A percentile compares a stretch with the other conserved stretches of the same genome.
Conservation (phyloP, 768 basidiomycete genomes). For the Mycena galopus region DNA sequence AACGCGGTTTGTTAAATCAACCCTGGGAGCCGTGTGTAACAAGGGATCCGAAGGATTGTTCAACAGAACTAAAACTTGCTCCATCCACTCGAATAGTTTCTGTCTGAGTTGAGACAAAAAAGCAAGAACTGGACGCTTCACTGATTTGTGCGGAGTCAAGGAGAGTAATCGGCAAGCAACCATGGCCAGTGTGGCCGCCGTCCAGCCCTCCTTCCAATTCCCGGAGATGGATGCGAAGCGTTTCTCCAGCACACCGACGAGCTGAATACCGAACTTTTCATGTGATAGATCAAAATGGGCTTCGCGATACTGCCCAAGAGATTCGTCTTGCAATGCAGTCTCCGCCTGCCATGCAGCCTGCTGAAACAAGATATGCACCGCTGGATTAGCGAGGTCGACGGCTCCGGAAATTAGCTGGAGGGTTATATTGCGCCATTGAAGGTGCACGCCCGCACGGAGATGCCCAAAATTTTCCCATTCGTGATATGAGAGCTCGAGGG, state of each 20-base stretch:
- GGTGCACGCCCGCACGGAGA: slow-evolving; percentile 56
- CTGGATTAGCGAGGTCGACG: slow-evolving; percentile 54
- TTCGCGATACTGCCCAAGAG: slow-evolving; percentile 57
- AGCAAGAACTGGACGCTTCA: slow-evolving; percentile 36
- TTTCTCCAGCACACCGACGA: slow-evolving; percentile 47
- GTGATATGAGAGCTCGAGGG: slow-evolving; percentile 55
- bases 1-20: slow-evolving; percentile 41
- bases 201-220: slow-evolving; percentile 30
- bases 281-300: slow-evolving; percentile 59
- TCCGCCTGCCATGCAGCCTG: slow-evolving; percentile 63
- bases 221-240: slow-evolving; percentile 2
- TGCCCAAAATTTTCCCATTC: slow-evolving; percentile 60
- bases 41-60: slow-evolving; percentile 36
- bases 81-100: slow-evolving; percentile 52
- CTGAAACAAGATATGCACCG: slow-evolving; percentile 56
- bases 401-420: slow-evolving; percentile 56
- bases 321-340: slow-evolving; percentile 30
- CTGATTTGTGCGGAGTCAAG: slow-evolving; percentile 25
- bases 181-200: slow-evolving; percentile 16
- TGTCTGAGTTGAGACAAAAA: slow-evolving; percentile 50
- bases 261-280: slow-evolving; percentile 51
- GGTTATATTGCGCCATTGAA: slow-evolving; percentile 67
- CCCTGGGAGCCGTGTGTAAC: slow-evolving; percentile 29
- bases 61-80: slow-evolving; percentile 39
- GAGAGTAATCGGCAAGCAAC: slow-evolving; percentile 54